Evolutionary conservation across 805 yeast genomes (phyloP).

Genomic region (Diddensiella santjacobensis): DNA sequence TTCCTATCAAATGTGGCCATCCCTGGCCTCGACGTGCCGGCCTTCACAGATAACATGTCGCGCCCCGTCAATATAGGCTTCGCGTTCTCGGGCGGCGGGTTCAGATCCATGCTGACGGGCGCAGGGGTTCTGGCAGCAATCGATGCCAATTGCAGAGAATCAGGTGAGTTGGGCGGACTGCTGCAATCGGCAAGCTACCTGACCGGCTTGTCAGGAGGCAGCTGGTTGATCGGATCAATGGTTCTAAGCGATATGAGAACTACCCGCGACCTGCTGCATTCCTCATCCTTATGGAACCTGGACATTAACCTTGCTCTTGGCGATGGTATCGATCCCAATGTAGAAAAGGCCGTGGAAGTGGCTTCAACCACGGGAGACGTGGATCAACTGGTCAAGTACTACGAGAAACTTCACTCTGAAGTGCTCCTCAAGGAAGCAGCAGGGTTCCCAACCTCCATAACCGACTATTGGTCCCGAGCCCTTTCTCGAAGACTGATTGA

Average conservation of each 20-base stretch:
- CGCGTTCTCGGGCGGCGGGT: conserved; percentile 87
- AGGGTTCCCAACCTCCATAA: conserved; percentile 60
- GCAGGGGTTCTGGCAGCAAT: conserved; percentile 78
- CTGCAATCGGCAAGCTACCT: conserved; percentile 65
- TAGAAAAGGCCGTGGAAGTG: not conserved
- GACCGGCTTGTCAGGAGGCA: conserved; percentile 77
- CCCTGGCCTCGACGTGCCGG: conserved; percentile 41
- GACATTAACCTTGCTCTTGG: conserved; percentile 47
- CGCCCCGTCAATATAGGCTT: conserved; percentile 30
- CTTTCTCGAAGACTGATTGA: conserved; percentile 62
- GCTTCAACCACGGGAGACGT: not conserved
- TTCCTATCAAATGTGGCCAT: conserved; percentile 45
- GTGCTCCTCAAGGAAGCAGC: conserved; percentile 45
- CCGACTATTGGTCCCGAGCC: conserved; percentile 79
- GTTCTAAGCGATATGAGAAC: conserved; percentile 67
- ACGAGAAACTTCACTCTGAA: conserved; percentile 11
- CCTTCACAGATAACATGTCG: conserved; percentile 18
- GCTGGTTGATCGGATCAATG: conserved; percentile 71
- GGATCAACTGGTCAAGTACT: conserved; percentile 19
- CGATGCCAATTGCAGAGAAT: conserved; percentile 39
- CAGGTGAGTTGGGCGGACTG: conserved; percentile 57
- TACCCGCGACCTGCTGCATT: conserved; percentile 51
- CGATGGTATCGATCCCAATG: not conserved
- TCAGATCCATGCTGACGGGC: conserved; percentile 77
- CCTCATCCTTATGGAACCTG: conserved; percentile 60